Conservation (phyloP, 2,329 filamentous ascomycete genomes). For the Fusarium protoensiforme region DNA sequence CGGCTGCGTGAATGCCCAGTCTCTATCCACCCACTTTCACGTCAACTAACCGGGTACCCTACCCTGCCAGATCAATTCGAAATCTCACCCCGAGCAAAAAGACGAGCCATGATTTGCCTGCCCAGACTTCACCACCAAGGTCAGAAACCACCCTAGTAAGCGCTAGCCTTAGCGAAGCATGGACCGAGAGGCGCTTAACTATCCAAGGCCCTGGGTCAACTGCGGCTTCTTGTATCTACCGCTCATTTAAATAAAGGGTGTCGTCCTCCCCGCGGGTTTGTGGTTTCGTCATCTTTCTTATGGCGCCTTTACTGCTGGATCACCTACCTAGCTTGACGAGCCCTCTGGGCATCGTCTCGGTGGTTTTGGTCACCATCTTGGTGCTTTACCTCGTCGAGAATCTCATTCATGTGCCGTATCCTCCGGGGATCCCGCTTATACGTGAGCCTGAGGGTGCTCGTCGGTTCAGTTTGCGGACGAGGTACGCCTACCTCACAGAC, state of each 20-base stretch:
- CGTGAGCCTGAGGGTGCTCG: constrained; percentile 39
- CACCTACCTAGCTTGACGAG: constrained; percentile 14
- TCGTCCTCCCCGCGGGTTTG: neutral
- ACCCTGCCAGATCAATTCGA: neutral
- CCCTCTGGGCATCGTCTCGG: constrained; percentile 14
- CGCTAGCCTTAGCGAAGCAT: neutral
- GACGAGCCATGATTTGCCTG: neutral
- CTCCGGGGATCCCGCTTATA: constrained; percentile 39
- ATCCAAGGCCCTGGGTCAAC: neutral
- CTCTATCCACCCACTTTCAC: neutral
- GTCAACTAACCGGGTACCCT: neutral
- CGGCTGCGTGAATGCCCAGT: neutral
- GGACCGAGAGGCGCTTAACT: neutral
- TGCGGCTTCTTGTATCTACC: neutral
- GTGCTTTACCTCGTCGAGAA: constrained; percentile 34
- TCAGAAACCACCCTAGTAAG: neutral
- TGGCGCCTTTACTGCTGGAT: constrained; percentile 15
- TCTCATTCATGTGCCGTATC: constrained; percentile 37
- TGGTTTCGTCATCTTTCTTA: neutral
- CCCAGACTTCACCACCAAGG: neutral
- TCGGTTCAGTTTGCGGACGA: constrained; percentile 46
- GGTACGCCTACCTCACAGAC: constrained; percentile 44
- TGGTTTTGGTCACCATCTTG: neutral
- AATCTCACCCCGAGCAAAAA: neutral
- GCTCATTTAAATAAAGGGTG: constrained; percentile 4